Conservation (phyloP, 2,329 filamentous ascomycete species). For the Epicoccum nigrum region DNA sequence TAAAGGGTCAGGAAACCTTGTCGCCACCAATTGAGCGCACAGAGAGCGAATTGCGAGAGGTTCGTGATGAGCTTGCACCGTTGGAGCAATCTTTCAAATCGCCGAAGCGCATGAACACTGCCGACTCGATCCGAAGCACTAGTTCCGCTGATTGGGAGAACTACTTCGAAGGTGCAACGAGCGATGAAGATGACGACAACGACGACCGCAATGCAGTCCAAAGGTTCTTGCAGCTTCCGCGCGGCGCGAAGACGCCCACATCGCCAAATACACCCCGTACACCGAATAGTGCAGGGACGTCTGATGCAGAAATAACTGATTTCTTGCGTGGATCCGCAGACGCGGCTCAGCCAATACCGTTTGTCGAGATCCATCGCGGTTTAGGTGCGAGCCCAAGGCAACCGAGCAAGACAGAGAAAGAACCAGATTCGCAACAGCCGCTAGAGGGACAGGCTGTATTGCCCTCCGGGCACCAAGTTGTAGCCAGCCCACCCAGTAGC, state of each 20-base stretch:
- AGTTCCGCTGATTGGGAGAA: slow-evolving; percentile 58
- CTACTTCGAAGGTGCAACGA: slow-evolving; percentile 56
- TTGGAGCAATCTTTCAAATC: slow-evolving; percentile 33
- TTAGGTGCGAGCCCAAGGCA: slow-evolving; percentile 37
- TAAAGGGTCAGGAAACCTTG: slow-evolving; percentile 53
- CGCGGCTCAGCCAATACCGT: slow-evolving; percentile 14
- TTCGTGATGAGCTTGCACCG: slow-evolving; percentile 48
- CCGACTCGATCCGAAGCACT: slow-evolving; percentile 41
- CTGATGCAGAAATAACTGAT: slow-evolving; percentile 49
- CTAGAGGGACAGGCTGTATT: slow-evolving; percentile 25
- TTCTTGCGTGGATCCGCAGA: slow-evolving; percentile 36
- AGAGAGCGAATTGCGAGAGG: slow-evolving; percentile 57
- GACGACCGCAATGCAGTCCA: slow-evolving; percentile 48
- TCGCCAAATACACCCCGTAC: slow-evolving; percentile 23
- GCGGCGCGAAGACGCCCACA: slow-evolving; percentile 22
- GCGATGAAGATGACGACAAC: slow-evolving; percentile 54
- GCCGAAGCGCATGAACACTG: slow-evolving; percentile 32
- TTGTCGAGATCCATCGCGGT: slow-evolving; percentile 49
- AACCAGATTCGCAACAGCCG: slow-evolving; percentile 41
- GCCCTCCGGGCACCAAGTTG: slow-evolving; percentile 20
- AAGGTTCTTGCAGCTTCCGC: slow-evolving; percentile 43
- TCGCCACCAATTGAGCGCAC: slow-evolving; percentile 49
- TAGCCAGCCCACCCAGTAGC: slow-evolving; percentile 27
- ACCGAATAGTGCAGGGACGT: slow-evolving; percentile 40
- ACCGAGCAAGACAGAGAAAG: slow-evolving; percentile 22